A percentile compares a stretch with the other conserved stretches of the same genome.
These are phyloP conservation scores for Penstemon newberryi DNA, from an alignment of 257 asterid species.

Conservation along the genomic window DNA sequence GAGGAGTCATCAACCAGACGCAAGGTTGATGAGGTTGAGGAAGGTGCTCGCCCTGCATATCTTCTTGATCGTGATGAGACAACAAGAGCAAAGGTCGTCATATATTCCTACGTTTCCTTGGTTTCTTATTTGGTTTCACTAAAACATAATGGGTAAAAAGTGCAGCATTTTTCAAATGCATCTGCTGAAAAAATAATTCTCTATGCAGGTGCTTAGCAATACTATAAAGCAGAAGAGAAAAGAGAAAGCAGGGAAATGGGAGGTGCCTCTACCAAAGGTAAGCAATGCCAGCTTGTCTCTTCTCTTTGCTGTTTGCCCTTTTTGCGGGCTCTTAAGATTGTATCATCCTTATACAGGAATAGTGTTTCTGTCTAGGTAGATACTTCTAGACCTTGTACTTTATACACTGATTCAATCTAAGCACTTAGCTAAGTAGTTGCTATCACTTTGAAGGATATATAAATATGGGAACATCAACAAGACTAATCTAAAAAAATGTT, in stretches of 20 bases:
- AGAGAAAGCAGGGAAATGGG: constrained; percentile 99
- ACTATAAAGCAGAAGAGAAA: constrained; percentile 94
- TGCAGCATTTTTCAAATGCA: not conserved
- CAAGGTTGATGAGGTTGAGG: constrained; percentile 83
- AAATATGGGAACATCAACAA: not conserved
- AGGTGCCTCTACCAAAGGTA: constrained; percentile 98
- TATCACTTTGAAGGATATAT: not conserved
- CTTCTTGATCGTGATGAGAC: constrained; percentile 96
- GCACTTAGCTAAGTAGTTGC: not conserved
- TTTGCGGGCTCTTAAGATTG: not conserved
- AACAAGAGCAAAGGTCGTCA: constrained; percentile 77
- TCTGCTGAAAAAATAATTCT: constrained; percentile 18
- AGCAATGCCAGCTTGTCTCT: constrained; percentile 9
- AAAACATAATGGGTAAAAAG: not conserved
- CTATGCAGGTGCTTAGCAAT: constrained; percentile 78
- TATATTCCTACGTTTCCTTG: constrained; percentile 4
- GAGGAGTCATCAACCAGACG: constrained; percentile 82
- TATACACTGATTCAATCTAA: not conserved
- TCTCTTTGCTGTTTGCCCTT: constrained; percentile 13
- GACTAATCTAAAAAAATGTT: not conserved
- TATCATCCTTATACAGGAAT: not conserved
- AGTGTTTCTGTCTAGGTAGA: not conserved
- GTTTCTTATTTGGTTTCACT: not conserved
- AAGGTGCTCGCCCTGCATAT: constrained; percentile 94
- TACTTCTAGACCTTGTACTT: not conserved